These are phyloP conservation scores for Panaeolus papilionaceus DNA, from an alignment of 768 basidiomycete species.

Conservation along the genomic window DNA sequence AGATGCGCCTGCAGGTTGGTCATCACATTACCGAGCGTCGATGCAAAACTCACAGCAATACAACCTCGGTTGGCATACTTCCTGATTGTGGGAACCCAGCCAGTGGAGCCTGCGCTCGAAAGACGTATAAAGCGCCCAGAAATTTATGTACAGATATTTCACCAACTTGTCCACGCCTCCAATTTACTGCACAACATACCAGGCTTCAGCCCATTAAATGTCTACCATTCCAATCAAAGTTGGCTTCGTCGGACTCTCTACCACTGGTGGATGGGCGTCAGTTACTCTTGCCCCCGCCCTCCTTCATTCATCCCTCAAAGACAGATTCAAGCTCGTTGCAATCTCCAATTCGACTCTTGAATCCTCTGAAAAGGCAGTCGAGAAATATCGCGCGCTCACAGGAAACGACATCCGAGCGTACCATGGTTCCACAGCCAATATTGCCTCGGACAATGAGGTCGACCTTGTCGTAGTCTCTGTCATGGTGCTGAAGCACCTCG, in stretches of 20 bases:
- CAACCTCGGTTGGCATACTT: no score
- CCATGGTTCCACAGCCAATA: constrained; percentile 34
- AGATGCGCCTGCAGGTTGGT: neutral
- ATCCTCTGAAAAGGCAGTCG: constrained; percentile 38
- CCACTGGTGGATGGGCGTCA: constrained; percentile 38
- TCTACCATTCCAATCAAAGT: constrained; percentile 25
- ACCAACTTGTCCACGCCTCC: neutral
- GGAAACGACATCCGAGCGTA: constrained; percentile 39
- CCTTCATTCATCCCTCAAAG: constrained; percentile 22
- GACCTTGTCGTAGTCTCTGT: constrained; percentile 45
- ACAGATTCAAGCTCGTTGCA: constrained; percentile 37
- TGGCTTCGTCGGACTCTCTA: constrained; percentile 42
- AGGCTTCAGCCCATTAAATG: neutral
- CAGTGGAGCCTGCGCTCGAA: neutral
- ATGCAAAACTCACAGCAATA: neutral
- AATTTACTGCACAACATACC: neutral
- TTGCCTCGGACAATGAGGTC: constrained; percentile 42
- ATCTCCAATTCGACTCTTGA: constrained; percentile 39
- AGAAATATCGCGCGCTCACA: constrained; percentile 34
- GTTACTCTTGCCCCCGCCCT: constrained; percentile 33
- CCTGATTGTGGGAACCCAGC: no score
- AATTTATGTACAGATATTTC: neutral
- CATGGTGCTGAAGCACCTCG: constrained; percentile 37
- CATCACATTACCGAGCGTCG: neutral
- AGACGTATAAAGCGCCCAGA: neutral